Evolutionary conservation across 1,284 basidiomycete genomes (phyloP).

Genomic region (Coriolopsis trogii): DNA sequence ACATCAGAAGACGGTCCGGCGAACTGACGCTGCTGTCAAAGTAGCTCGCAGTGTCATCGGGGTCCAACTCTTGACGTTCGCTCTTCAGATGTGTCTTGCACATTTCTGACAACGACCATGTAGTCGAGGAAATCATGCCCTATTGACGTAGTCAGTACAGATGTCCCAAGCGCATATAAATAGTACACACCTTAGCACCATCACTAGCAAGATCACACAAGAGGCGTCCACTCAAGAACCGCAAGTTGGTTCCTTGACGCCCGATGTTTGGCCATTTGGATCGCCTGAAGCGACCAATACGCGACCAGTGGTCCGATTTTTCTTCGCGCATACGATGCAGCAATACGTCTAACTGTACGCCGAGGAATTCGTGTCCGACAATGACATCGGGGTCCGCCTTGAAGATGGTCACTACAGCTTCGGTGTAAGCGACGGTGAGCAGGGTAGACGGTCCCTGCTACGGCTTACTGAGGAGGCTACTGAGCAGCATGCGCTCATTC

Average conservation of each 20-base stretch:
- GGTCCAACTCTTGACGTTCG: constrained; percentile 91
- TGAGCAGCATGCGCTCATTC: constrained; percentile 88
- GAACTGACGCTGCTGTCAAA: constrained; percentile 85
- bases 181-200: constrained; percentile 77
- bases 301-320: constrained; percentile 91
- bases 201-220: constrained; percentile 94
- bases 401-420: constrained; percentile 69
- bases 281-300: constrained; percentile 90
- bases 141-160: constrained; percentile 33
- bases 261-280: constrained; percentile 83
- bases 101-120: constrained; percentile 99
- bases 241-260: constrained; percentile 84
- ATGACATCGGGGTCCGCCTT: constrained; percentile 94
- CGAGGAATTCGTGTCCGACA: constrained; percentile 93
- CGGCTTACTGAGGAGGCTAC: constrained; percentile 69
- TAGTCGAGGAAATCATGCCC: constrained; percentile 94
- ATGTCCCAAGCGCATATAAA: neutral
- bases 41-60: constrained; percentile 91
- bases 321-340: constrained; percentile 91
- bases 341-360: constrained; percentile 90
- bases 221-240: constrained; percentile 85
- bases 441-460: neutral
- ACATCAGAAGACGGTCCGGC: constrained; percentile 83
- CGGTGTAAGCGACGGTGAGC: constrained; percentile 4
- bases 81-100: constrained; percentile 87